Evolutionary conservation across 345 rosid species (phyloP).

Genomic region (Populus simonii): DNA sequence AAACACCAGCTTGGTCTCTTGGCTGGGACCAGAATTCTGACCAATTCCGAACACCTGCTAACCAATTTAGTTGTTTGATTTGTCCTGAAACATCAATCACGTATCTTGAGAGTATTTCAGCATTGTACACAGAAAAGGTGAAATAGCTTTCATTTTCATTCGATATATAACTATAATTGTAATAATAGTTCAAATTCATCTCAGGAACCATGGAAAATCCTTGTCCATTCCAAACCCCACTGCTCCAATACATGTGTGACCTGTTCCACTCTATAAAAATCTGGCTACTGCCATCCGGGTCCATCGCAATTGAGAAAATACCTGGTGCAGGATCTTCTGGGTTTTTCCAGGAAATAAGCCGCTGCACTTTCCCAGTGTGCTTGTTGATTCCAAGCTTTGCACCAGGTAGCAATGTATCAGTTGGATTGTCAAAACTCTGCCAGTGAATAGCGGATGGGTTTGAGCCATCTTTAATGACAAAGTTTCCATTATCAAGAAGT

Average conservation of each 20-base stretch:
- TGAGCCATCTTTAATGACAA: slow-evolving; percentile 17
- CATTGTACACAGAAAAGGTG: slow-evolving; percentile 23
- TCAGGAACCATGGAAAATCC: slow-evolving; percentile 22
- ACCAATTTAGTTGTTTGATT: slow-evolving; percentile 16
- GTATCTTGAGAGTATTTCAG: background rate
- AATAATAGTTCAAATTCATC: slow-evolving; percentile 16
- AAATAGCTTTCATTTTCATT: slow-evolving; percentile 34
- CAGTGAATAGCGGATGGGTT: slow-evolving; percentile 1
- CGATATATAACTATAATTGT: slow-evolving; percentile 15
- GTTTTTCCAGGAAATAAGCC: slow-evolving; percentile 24
- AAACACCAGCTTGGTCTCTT: slow-evolving; percentile 1
- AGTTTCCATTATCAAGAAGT: slow-evolving; percentile 27
- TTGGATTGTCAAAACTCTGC: slow-evolving; percentile 35
- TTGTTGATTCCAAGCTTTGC: slow-evolving; percentile 19
- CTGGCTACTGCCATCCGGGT: slow-evolving; percentile 10
- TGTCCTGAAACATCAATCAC: slow-evolving; percentile 12
- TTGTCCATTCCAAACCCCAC: slow-evolving; percentile 22
- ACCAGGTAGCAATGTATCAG: slow-evolving; percentile 24
- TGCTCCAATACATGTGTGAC: slow-evolving; percentile 2
- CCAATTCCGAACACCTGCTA: slow-evolving; percentile 10
- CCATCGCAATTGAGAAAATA: slow-evolving; percentile 15
- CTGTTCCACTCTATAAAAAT: slow-evolving; percentile 7
- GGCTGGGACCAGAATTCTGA: slow-evolving; percentile 21
- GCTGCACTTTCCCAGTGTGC: background rate
- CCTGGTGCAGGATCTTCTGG: slow-evolving; percentile 31